Conservation (phyloP, 148 eudicot genomes). For the Fagopyrum homotropicum region DNA sequence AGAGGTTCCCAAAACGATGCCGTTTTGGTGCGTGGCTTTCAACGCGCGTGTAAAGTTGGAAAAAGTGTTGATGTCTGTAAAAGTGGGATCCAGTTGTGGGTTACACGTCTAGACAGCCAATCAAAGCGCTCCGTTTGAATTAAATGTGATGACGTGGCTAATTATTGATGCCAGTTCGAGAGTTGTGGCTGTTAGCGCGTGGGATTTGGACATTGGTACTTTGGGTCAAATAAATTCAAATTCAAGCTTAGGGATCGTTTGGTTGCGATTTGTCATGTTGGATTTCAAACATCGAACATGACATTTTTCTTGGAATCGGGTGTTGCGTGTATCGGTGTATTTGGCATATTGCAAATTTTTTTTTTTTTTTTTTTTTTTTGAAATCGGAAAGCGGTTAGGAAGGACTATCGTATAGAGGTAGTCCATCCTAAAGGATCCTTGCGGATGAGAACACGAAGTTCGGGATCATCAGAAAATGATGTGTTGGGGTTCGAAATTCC, state of each 20-base stretch:
- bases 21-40: not conserved
- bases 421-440: no score
- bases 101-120: slow-evolving; percentile 1
- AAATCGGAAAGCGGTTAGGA: no score
- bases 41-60: not conserved
- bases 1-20: not conserved
- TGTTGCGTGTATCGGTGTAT: not conserved
- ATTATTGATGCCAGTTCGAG: not conserved
- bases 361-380: no score
- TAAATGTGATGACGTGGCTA: not conserved
- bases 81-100: not conserved
- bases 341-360: no score
- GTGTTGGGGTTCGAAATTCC: no score
- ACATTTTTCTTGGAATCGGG: not conserved
- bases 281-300: not conserved
- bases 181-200: not conserved
- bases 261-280: not conserved
- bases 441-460: no score
- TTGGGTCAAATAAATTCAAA: not conserved
- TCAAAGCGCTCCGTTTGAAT: slow-evolving; percentile 2
- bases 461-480: no score
- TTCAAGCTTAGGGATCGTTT: slow-evolving; percentile 1
- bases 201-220: not conserved
- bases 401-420: no score
- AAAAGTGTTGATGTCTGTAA: not conserved